Base-by-base conservation (phyloP, 78 protist genomes). In the Dictyostelium capitatum region DNA sequence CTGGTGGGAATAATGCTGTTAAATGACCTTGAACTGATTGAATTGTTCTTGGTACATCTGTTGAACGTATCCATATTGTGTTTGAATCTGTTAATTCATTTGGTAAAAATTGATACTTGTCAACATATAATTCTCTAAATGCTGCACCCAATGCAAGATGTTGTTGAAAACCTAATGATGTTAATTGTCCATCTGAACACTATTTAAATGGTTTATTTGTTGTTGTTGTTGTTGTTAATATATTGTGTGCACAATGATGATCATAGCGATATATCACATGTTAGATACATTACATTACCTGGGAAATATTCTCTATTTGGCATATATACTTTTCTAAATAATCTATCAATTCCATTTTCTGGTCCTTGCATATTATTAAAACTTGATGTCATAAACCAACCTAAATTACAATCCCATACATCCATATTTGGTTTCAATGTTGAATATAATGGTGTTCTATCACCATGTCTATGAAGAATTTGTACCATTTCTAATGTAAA, bases 31-130 rank as follows among this genome's bases (percentile, higher is more conserved):
- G 95, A 37, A 72, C 90, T 0, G 95, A 90, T 72, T 90, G 95
- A n/a, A 90, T 15, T 28, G 95, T 90, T 51, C 95, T 69, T 19
- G 77, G 79, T 41, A 90, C 95, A 53, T 90, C 95, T 4, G 95
- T 90, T 14, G 95, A 90, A 51, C 95, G 57, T 8, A 90, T 43
- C 77, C 74, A 78, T 15, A 90, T 23, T 54, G 80, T 80, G 19
- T 41, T 14, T 57, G 67, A 1, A 30, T 54, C 53, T 67, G 75
- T 28, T 32, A 78, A 53, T 48, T 50, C 37, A 10, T 20, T 25
- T 30, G 95, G 83, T 0, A 90, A 28, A n/a, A 90, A 25, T 30
- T 65, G 51, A 50, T 79, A 80, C 43, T 79, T 64, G 20, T 90
- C 59, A 25, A 79, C 95, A 43, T 90, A 90, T 11, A 90, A n/a